Percentiles rank a stretch among this genome's conserved stretches.
Evolutionary conservation across 139 green algal genomes (phyloP).

Genomic region (Eudorina sp.): DNA sequence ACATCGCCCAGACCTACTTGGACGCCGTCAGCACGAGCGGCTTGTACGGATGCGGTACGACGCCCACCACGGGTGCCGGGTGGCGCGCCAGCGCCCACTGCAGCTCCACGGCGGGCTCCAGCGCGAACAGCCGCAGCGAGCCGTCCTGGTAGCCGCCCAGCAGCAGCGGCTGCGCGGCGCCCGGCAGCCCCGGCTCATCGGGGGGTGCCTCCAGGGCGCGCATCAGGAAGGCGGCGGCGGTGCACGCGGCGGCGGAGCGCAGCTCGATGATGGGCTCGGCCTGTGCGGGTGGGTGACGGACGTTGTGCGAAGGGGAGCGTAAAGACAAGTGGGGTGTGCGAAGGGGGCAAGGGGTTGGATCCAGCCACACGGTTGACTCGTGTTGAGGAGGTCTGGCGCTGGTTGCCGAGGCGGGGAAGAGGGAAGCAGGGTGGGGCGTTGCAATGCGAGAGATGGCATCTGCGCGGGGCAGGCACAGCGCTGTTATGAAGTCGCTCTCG

Average conservation of each 20-base stretch:
- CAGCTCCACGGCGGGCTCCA: conserved; percentile 25
- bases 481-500: neutral
- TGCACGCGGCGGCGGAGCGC: conserved; percentile 22
- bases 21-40: conserved; percentile 39
- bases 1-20: conserved; percentile 36
- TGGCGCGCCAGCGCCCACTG: conserved; percentile 48
- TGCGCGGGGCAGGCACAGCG: too few relatives aligned
- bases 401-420: too few relatives aligned
- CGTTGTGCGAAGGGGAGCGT: too few relatives aligned
- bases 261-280: conserved; percentile 56
- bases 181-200: neutral
- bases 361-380: too few relatives aligned
- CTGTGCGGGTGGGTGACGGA: conserved; percentile 8
- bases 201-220: neutral
- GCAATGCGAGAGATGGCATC: too few relatives aligned
- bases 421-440: too few relatives aligned
- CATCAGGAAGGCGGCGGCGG: conserved; percentile 24
- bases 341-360: too few relatives aligned
- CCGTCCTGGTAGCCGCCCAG: conserved; percentile 57
- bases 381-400: too few relatives aligned
- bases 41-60: conserved; percentile 45
- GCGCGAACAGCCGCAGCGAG: conserved; percentile 50
- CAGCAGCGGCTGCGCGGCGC: conserved; percentile 22
- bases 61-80: conserved; percentile 34
- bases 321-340: too few relatives aligned